These are phyloP conservation scores for Dorcoceras hygrometricum DNA, from an alignment of 257 asterid genomes.

Conservation along the genomic window DNA sequence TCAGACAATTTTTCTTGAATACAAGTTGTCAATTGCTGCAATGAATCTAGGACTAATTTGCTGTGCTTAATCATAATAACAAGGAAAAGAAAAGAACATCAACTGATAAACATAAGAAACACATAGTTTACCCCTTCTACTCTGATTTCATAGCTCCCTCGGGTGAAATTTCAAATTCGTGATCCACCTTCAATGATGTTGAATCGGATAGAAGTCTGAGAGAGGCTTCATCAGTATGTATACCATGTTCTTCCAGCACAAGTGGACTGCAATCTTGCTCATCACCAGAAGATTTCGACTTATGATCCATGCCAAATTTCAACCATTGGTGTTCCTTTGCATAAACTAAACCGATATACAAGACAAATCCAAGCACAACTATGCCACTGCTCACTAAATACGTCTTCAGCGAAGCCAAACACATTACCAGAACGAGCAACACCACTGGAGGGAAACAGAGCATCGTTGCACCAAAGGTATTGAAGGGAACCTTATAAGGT, in stretches of 20 bases:
- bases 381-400: conserved; percentile 61
- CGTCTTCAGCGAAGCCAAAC: conserved; percentile 65
- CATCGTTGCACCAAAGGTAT: conserved; percentile 58
- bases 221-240: conserved; percentile 32
- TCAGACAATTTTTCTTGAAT: not conserved
- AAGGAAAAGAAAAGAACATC: not conserved
- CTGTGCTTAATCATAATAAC: not conserved
- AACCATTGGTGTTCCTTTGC: conserved; percentile 56
- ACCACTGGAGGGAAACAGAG: conserved; percentile 74
- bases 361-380: conserved; percentile 48
- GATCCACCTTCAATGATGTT: conserved; percentile 9
- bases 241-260: conserved; percentile 24
- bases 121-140: conserved; percentile 22
- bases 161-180: conserved; percentile 13
- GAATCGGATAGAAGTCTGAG: conserved; percentile 33
- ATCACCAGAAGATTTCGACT: conserved; percentile 12
- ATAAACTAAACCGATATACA: conserved; percentile 45
- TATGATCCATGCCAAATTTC: conserved; percentile 29
- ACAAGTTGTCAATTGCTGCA: not conserved
- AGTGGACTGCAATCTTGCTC: conserved; percentile 32
- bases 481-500: conserved; percentile 78
- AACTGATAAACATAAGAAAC: not conserved
- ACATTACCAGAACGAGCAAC: conserved; percentile 82
- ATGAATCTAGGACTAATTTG: not conserved
- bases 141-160: conserved; percentile 26